These are phyloP conservation scores for Penicillium sp. DNA, from an alignment of 2,329 filamentous ascomycete species.

Conservation along the genomic window DNA sequence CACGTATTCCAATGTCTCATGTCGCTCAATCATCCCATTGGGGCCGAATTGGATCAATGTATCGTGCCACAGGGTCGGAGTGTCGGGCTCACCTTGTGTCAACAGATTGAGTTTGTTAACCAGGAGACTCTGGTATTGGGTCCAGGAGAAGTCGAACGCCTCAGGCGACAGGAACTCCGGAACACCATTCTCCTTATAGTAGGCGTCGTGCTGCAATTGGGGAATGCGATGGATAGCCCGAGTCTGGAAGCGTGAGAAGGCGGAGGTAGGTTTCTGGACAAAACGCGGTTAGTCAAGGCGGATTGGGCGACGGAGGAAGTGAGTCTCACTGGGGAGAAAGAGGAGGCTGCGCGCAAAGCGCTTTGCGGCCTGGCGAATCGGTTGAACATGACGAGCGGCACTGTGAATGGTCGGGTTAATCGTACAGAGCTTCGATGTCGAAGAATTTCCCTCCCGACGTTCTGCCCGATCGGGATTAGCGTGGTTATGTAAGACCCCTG, in stretches of 20 bases:
- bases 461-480: constrained; percentile 30
- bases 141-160: constrained; percentile 76
- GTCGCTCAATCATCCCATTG: not conserved
- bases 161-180: constrained; percentile 67
- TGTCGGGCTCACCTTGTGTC: constrained; percentile 61
- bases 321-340: constrained; percentile 35
- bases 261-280: constrained; percentile 35
- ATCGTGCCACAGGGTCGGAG: constrained; percentile 5
- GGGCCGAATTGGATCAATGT: not conserved
- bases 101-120: constrained; percentile 73
- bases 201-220: constrained; percentile 46
- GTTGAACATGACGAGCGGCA: constrained; percentile 41
- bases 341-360: constrained; percentile 41
- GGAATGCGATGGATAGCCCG: constrained; percentile 48
- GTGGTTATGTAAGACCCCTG: constrained; percentile 23
- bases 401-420: constrained; percentile 19
- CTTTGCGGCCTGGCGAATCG: constrained; percentile 45
- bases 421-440: constrained; percentile 22
- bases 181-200: constrained; percentile 55
- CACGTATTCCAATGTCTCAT: not conserved
- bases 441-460: constrained; percentile 38
- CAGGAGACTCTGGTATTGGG: constrained; percentile 72
- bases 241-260: constrained; percentile 38
- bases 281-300: constrained; percentile 21
- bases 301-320: constrained; percentile 7